These are phyloP conservation scores for Stromatinia cepivora DNA, from an alignment of 2,329 filamentous ascomycete species.

Conservation along the genomic window DNA sequence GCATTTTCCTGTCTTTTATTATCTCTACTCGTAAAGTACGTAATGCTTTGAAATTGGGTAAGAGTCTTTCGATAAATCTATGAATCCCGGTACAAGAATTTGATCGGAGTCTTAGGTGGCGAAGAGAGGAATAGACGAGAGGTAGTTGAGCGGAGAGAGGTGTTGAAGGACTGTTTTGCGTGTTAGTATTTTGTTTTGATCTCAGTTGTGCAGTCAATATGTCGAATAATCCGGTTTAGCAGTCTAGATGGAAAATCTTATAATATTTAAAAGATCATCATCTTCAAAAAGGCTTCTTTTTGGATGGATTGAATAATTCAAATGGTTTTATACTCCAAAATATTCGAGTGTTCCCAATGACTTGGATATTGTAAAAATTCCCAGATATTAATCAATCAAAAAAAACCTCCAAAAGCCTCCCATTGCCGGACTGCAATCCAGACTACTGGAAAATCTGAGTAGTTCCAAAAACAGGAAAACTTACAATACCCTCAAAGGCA, in stretches of 20 bases:
- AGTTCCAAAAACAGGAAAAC: not conserved
- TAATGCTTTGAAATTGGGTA: not conserved
- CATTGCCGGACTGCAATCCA: not conserved
- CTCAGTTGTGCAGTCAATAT: not conserved
- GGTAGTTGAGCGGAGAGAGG: not conserved
- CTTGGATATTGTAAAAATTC: too few relatives aligned
- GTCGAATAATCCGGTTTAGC: too few relatives aligned
- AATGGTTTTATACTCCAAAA: too few relatives aligned
- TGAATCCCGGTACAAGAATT: not conserved
- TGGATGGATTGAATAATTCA: too few relatives aligned
- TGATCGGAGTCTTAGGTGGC: not conserved
- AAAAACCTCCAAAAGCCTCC: too few relatives aligned
- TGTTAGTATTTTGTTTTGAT: not conserved
- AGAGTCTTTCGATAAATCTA: not conserved
- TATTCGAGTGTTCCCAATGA: too few relatives aligned
- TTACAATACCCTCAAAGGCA: not conserved
- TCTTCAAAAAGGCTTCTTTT: too few relatives aligned
- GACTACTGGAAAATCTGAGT: fast-evolving
- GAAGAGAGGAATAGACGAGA: not conserved
- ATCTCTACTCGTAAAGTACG: not conserved
- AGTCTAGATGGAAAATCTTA: too few relatives aligned
- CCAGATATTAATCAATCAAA: not conserved
- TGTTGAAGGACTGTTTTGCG: not conserved
- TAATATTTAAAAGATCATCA: too few relatives aligned
- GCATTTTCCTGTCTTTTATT: not conserved